Evolutionary conservation across 768 basidiomycete species (phyloP).

Genomic region (Psilocybe sp.): DNA sequence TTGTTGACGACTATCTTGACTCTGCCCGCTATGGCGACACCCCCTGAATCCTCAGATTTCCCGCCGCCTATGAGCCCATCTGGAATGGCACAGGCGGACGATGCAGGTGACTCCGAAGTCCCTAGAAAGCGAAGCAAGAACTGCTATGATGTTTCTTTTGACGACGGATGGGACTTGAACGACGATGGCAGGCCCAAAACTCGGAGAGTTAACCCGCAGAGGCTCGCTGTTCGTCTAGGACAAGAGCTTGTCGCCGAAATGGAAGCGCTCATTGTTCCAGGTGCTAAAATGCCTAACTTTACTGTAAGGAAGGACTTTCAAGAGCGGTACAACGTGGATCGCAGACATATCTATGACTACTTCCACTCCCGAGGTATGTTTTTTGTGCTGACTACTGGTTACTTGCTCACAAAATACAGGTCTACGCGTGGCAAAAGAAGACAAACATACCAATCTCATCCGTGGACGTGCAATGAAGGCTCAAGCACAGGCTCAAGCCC

Average conservation of each 20-base stretch:
- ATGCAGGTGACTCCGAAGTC: constrained; percentile 9
- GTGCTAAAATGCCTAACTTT: constrained; percentile 78
- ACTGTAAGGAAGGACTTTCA: constrained; percentile 68
- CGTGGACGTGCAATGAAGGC: constrained; percentile 39
- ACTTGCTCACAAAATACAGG: constrained; percentile 26
- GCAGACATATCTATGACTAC: constrained; percentile 77
- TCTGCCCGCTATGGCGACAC: constrained; percentile 30
- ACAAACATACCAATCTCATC: constrained; percentile 53
- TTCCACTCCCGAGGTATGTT: constrained; percentile 63
- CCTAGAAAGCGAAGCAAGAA: constrained; percentile 18
- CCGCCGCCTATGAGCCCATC: constrained; percentile 7
- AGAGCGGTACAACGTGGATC: constrained; percentile 65
- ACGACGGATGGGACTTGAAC: constrained; percentile 21
- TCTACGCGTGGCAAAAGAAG: constrained; percentile 62
- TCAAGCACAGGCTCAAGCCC: constrained; percentile 21
- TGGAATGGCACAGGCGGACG: constrained; percentile 13
- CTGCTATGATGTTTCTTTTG: constrained; percentile 15
- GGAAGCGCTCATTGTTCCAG: constrained; percentile 67
- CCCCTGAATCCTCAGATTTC: constrained; percentile 12
- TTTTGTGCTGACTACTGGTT: constrained; percentile 45
- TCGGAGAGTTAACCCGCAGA: constrained; percentile 64
- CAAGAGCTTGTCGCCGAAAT: constrained; percentile 69
- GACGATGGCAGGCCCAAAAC: constrained; percentile 43
- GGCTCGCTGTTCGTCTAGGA: constrained; percentile 62
- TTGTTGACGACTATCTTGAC: constrained; percentile 7